phyloP scores from a whole-genome alignment of 129 eudicot genomes.

The Saussurea involucrata region DNA sequence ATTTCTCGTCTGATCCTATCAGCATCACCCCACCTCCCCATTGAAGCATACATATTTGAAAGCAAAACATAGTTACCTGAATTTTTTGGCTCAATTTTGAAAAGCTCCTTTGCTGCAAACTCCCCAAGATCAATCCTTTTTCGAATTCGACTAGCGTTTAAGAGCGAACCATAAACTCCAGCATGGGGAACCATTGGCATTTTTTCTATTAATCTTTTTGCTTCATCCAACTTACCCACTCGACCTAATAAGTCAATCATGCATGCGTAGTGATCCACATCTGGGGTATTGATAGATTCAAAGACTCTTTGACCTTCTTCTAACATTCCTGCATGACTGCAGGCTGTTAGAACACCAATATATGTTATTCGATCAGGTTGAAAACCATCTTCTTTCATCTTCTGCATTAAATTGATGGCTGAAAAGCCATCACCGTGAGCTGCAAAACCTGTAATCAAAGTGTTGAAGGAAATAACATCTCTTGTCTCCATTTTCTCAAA shows the following conservation, averaged over 20 bases:
- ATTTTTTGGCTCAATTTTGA: slow-evolving; percentile 75
- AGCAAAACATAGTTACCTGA: slow-evolving; percentile 79
- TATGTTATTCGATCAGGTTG: slow-evolving; percentile 74
- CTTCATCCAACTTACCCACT: slow-evolving; percentile 79
- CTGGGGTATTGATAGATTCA: slow-evolving; percentile 57
- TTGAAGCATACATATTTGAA: slow-evolving; percentile 72
- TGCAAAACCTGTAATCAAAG: slow-evolving; percentile 79
- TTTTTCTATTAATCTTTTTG: slow-evolving; percentile 40
- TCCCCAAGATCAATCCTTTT: slow-evolving; percentile 74
- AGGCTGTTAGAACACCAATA: slow-evolving; percentile 69
- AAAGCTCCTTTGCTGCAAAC: slow-evolving; percentile 64
- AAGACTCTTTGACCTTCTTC: slow-evolving; percentile 63
- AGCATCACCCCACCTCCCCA: slow-evolving; percentile 66
- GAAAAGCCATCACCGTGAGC: slow-evolving; percentile 59
- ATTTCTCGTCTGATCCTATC: slow-evolving; percentile 54
- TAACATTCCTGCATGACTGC: slow-evolving; percentile 77
- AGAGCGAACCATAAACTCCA: slow-evolving; percentile 75
- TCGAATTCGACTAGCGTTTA: slow-evolving; percentile 71
- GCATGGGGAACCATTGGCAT: slow-evolving; percentile 81
- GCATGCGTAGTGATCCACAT: slow-evolving; percentile 79
- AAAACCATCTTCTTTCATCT: slow-evolving; percentile 58
- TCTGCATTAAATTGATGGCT: slow-evolving; percentile 46
- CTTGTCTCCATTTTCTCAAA: slow-evolving; percentile 57
- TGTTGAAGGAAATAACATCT: slow-evolving; percentile 70
- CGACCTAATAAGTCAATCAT: slow-evolving; percentile 82